Base-by-base conservation (phyloP, 176 grass and related monocot species). In the Guadua angustifolia region DNA sequence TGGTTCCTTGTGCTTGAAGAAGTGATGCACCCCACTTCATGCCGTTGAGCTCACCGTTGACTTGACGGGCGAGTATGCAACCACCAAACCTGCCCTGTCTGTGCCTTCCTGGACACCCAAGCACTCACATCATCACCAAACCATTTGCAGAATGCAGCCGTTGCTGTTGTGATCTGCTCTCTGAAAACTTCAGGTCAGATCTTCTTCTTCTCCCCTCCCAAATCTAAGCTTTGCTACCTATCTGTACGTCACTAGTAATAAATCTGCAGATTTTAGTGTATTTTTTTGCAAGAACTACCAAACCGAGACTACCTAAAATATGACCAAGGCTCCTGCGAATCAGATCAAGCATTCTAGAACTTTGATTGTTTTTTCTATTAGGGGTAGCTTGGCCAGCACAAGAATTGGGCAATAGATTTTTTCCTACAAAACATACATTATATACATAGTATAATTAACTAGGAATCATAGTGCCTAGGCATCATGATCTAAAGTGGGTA, bases 11-110 rank as follows among this genome's bases (percentile, higher is more conserved):
- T 55, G 56, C 13, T 72, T 26, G 69, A 5, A 4, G 38, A 12
- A 69, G 43, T 49, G 25, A 62, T 6, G 60, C 22, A 32, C 25
- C 25, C 14, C 47, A 4, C 26, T 63, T 14, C 5, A 64, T 64
- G 61, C 60, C 13, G 81, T 74, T 83, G 81, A 74, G 81, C 81
- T 40, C 57, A 64, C 57, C 43, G 5, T 65, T 65, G 57, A 65
- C 69, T 46, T 13, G 1, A 5, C 8, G 4, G 4, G 43, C 43
- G 12, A 46, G 18, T 21, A 40, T 45, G 59, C 69, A 51, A 32
- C 58, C 5, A 58, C 52, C 73, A 8, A 42, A 77, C 74, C 74
- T 17, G n/a, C n/a, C 12, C 15, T 6, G 25, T 1, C 5, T 25
- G 59, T 9, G 24, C 10, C 59, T 29, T 62, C 24, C 25, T 62